A percentile compares a stretch with the other conserved stretches of the same genome.
These are phyloP conservation scores for Chaetomiaceae sp. DNA, from an alignment of 2,329 filamentous ascomycete genomes.

Conservation along the genomic window DNA sequence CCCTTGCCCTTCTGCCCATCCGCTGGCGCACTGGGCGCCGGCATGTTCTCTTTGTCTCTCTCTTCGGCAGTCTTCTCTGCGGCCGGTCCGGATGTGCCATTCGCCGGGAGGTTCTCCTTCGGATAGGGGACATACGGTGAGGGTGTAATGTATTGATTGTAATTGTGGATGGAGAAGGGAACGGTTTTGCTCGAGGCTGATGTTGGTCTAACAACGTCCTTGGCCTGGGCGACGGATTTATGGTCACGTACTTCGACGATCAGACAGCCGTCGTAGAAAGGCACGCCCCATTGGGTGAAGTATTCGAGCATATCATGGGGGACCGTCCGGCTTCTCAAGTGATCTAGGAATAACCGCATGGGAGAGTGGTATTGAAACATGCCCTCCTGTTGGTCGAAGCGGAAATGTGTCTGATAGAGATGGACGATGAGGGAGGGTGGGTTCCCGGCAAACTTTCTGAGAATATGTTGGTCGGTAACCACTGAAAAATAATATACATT, in stretches of 20 bases:
- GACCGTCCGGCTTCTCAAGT: slow-evolving; percentile 70
- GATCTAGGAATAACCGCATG: slow-evolving; percentile 77
- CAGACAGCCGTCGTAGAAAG: slow-evolving; percentile 90
- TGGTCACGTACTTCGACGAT: slow-evolving; percentile 95
- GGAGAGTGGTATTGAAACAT: slow-evolving; percentile 90
- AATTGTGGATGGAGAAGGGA: slow-evolving; percentile 86
- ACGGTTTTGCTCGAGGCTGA: slow-evolving; percentile 58
- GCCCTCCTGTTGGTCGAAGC: slow-evolving; percentile 90
- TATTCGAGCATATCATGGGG: slow-evolving; percentile 86
- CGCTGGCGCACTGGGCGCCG: slow-evolving; percentile 45
- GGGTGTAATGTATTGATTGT: slow-evolving; percentile 83
- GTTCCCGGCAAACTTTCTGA: slow-evolving; percentile 65
- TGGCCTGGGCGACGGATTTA: slow-evolving; percentile 59
- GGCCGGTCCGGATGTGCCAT: slow-evolving; percentile 25
- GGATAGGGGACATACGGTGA: slow-evolving; percentile 80
- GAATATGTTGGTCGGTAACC: slow-evolving; percentile 65
- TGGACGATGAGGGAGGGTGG: slow-evolving; percentile 84
- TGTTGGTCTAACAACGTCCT: slow-evolving; percentile 52
- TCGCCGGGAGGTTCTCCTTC: slow-evolving; percentile 40
- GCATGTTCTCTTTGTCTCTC: slow-evolving; percentile 57
- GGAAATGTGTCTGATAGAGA: slow-evolving; percentile 78
- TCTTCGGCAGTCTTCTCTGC: slow-evolving; percentile 37
- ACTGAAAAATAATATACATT: slow-evolving; percentile 24
- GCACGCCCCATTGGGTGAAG: slow-evolving; percentile 64
- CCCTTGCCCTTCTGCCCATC: slow-evolving; percentile 43